Percentiles rank a stretch among this genome's conserved stretches.
Evolutionary conservation across 352 stramenopile species (phyloP).

Genomic region (Phytopythium kandeliae): DNA sequence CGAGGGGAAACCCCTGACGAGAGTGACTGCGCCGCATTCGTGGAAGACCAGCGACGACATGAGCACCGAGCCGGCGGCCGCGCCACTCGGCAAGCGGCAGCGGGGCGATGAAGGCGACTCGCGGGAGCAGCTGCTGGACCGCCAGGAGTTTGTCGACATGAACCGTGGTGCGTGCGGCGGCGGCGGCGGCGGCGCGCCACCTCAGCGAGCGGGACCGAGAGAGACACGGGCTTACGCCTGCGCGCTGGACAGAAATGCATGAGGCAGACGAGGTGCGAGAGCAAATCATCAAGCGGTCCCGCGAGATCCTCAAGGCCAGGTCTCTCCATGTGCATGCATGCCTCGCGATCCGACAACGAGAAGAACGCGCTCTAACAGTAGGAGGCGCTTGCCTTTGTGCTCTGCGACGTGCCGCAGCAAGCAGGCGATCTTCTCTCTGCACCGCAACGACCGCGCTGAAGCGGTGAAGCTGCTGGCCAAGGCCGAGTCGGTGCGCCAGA

Average conservation of each 20-base stretch:
- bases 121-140: constrained; percentile 20
- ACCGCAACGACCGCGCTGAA: constrained; percentile 72
- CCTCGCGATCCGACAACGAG: background rate
- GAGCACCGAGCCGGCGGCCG: background rate
- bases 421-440: constrained; percentile 92
- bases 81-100: background rate
- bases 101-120: background rate
- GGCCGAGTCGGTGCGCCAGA: constrained; percentile 36
- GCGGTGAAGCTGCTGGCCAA: constrained; percentile 47
- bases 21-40: constrained; percentile 1
- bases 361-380: background rate
- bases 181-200: background rate
- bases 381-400: background rate
- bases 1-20: background rate
- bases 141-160: constrained; percentile 49
- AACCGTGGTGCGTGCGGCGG: constrained; percentile 22
- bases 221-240: too few relatives aligned
- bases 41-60: background rate
- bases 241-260: constrained; percentile 71
- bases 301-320: constrained; percentile 93
- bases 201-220: too few relatives aligned
- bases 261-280: constrained; percentile 90
- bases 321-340: too few relatives aligned
- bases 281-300: constrained; percentile 92
- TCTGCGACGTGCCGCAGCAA: constrained; percentile 54